Evolutionary conservation across 179 eudicot species (phyloP), one percentile per base, ranked within the genome.

Genomic region (Drosera spatulata): DNA sequence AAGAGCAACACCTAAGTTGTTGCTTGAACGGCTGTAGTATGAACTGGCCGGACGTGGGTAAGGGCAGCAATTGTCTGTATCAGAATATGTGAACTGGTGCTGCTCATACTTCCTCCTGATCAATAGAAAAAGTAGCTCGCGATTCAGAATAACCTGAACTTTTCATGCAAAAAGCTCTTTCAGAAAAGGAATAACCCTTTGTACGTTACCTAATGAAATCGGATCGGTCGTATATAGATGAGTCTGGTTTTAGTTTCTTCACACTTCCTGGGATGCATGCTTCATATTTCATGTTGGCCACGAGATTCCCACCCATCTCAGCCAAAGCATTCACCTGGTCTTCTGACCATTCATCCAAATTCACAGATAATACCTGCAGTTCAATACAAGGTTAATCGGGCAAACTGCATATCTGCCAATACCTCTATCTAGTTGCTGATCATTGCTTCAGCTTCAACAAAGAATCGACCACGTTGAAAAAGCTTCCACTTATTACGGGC

Each of bases 301-400:
- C 81, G 11, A 62, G 61, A 54, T 94, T 94, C 52, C 99, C 99
- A 54, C 99, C 99, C 84, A 83, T 70, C 46, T 83, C 83, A 15
- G 60, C 77, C 53, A 94, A 63, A 14, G 61, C 14, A 66, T 67
- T 78, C 57, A 94, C 97, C 83, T 94, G 85, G 46, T 94, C 91
- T 50, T 90, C 77, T 43, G 91, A 79, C 99, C 99, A 94, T 40
- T 86, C 99, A 66, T 94, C 99, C 63, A 94, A 76, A 61, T 80
- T 86, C 63, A 85, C 84, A 4, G 99, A 94, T 38, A 86, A 76
- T 50, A 94, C 96, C 99, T 93, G 71, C 57, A 4, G 43, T 59
- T 63, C 47, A 47, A 13, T 2, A 51, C 7, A 14, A 10, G 7
- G 14, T 10, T 10, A n/a, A 51, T 51, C 15, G 3, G 51, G n/a